Evolutionary conservation across 768 basidiomycete species (phyloP).

Genomic region (Holtermannia corniformis): DNA sequence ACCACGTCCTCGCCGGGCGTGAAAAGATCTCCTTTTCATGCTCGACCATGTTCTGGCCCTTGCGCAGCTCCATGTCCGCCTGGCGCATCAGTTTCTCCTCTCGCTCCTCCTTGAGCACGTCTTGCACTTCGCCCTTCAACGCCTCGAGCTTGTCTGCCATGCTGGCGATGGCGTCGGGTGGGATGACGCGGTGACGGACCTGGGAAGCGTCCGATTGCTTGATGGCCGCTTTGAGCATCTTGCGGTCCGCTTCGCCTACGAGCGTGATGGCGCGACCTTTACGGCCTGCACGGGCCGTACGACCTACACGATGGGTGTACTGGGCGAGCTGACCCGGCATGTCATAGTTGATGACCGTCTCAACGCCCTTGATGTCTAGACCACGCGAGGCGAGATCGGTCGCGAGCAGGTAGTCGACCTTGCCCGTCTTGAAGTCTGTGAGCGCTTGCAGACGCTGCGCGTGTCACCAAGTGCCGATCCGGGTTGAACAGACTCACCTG

Average conservation of each 20-base stretch:
- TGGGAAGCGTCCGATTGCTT: slow-evolving; percentile 71
- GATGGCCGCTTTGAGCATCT: slow-evolving; percentile 90
- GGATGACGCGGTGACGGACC: slow-evolving; percentile 79
- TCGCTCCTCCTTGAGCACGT: slow-evolving; percentile 78
- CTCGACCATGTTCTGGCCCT: slow-evolving; percentile 90
- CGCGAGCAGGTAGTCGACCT: slow-evolving; percentile 86
- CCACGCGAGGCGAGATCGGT: slow-evolving; percentile 93
- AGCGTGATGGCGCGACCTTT: slow-evolving; percentile 89
- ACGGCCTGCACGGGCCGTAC: slow-evolving; percentile 89
- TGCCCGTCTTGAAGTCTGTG: slow-evolving; percentile 74
- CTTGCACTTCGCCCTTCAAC: slow-evolving; percentile 67
- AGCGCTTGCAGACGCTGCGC: slow-evolving; percentile 78
- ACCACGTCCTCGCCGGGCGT: slow-evolving; percentile 96
- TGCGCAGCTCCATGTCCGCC: slow-evolving; percentile 92
- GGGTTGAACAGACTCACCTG: slow-evolving; percentile 52
- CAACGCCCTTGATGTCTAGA: slow-evolving; percentile 93
- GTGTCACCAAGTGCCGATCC: not conserved
- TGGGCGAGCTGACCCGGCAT: slow-evolving; percentile 90
- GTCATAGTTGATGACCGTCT: slow-evolving; percentile 97
- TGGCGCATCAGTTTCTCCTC: slow-evolving; percentile 84
- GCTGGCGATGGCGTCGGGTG: slow-evolving; percentile 59
- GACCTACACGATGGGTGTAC: slow-evolving; percentile 92
- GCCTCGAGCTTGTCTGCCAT: slow-evolving; percentile 62
- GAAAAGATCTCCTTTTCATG: slow-evolving; percentile 87
- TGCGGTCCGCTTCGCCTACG: slow-evolving; percentile 90